Evolutionary conservation across 306 rosid genomes (phyloP).

Genomic region (Prunus davidiana): DNA sequence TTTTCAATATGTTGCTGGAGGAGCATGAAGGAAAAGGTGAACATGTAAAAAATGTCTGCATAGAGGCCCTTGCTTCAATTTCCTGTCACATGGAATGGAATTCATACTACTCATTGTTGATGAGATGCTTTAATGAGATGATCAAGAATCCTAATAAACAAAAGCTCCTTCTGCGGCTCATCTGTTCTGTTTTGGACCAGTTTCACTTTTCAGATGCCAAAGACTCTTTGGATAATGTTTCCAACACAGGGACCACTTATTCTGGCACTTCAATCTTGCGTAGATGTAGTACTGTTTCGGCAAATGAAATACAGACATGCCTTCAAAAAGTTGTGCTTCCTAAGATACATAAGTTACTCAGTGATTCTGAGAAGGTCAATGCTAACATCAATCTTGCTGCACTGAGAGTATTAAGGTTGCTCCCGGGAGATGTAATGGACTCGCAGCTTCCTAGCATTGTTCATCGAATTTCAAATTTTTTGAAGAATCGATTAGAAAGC

Average conservation of each 20-base stretch:
- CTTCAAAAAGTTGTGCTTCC: slow-evolving; percentile 69
- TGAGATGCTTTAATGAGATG: slow-evolving; percentile 66
- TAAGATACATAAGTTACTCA: slow-evolving; percentile 66
- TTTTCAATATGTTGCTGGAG: slow-evolving; percentile 77
- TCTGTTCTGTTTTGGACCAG: slow-evolving; percentile 77
- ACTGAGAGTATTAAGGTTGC: slow-evolving; percentile 74
- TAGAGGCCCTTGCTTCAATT: slow-evolving; percentile 81
- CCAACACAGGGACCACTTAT: slow-evolving; percentile 30
- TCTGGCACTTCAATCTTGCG: slow-evolving; percentile 20
- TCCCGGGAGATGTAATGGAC: slow-evolving; percentile 80
- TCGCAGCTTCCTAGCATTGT: slow-evolving; percentile 69
- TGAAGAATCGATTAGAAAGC: slow-evolving; percentile 82
- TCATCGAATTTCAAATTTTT: slow-evolving; percentile 78
- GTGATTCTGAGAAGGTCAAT: slow-evolving; percentile 77
- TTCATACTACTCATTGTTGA: slow-evolving; percentile 67
- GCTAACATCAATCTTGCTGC: slow-evolving; percentile 80
- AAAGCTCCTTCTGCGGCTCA: slow-evolving; percentile 58
- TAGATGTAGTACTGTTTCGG: slow-evolving; percentile 24
- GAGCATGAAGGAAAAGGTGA: slow-evolving; percentile 65
- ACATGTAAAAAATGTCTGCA: slow-evolving; percentile 73
- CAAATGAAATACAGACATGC: slow-evolving; percentile 57
- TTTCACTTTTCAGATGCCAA: slow-evolving; percentile 63
- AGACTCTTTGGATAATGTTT: slow-evolving; percentile 29
- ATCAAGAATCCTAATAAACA: slow-evolving; percentile 58
- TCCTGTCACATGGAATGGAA: slow-evolving; percentile 84